phyloP scores from a whole-genome alignment of 2,329 filamentous ascomycete species.

The Colletotrichum neosansevieriae region DNA sequence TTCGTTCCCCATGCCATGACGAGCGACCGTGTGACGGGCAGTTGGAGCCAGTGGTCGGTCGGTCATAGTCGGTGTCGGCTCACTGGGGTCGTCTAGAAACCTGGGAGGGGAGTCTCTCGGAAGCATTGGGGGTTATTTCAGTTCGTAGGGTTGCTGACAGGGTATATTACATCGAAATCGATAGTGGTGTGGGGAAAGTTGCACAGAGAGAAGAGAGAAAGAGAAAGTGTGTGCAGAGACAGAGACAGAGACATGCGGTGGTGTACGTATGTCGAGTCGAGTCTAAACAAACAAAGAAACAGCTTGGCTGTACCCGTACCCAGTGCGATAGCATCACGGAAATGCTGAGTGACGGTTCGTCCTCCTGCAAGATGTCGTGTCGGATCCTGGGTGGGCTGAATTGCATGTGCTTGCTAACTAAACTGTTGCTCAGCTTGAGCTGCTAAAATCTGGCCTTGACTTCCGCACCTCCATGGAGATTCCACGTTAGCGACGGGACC shows the following conservation, averaged over 20 bases:
- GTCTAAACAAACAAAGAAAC: slow-evolving; percentile 4
- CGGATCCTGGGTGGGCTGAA: neutral
- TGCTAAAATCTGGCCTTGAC: neutral
- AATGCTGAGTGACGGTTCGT: neutral
- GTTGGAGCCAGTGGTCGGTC: slow-evolving; percentile 33
- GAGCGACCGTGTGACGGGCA: slow-evolving; percentile 39
- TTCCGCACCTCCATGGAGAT: slow-evolving; percentile 19
- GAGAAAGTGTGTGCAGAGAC: neutral
- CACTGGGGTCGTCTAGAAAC: slow-evolving; percentile 21
- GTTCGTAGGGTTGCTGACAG: slow-evolving; percentile 35
- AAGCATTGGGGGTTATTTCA: slow-evolving; percentile 28
- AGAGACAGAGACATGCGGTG: no score
- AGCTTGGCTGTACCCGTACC: no score
- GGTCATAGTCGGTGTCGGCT: slow-evolving; percentile 30
- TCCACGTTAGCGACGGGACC: slow-evolving; percentile 13
- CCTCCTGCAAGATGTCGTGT: slow-evolving; percentile 10
- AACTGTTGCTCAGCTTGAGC: neutral
- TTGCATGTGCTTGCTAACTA: neutral
- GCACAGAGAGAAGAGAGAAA: neutral
- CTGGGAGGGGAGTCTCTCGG: slow-evolving; percentile 3
- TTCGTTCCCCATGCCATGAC: slow-evolving; percentile 20
- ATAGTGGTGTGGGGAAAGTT: slow-evolving; percentile 38
- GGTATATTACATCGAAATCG: slow-evolving; percentile 40
- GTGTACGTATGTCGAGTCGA: slow-evolving; percentile 4
- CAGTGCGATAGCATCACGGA: neutral